These are phyloP conservation scores for Trichoderma lentiforme DNA, from an alignment of 2,329 filamentous ascomycete species.

Conservation along the genomic window DNA sequence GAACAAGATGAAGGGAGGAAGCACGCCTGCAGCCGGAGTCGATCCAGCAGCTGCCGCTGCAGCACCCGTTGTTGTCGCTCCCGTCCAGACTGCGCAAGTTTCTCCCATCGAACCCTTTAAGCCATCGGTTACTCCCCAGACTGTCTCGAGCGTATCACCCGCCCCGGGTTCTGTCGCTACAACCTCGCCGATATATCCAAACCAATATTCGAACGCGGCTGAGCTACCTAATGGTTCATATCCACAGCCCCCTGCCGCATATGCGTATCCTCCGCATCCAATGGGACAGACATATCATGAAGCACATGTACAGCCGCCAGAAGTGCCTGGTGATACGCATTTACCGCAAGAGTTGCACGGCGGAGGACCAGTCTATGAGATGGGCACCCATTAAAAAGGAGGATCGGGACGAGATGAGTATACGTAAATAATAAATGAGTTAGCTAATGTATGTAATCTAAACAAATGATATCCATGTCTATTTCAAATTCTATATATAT, in stretches of 20 bases:
- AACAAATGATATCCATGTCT: constrained; percentile 9
- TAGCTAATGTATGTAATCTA: neutral
- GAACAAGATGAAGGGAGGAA: constrained; percentile 2
- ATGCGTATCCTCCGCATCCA: neutral
- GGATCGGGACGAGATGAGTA: neutral
- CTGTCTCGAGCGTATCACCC: neutral
- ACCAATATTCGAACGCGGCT: neutral
- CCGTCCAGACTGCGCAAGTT: neutral
- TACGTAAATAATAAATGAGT: neutral
- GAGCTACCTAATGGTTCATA: constrained; percentile 1
- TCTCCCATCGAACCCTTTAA: neutral
- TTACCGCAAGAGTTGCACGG: constrained; percentile 9
- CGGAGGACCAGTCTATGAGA: neutral
- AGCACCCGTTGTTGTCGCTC: neutral
- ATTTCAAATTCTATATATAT: neutral
- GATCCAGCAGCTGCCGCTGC: neutral
- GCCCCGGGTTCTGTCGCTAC: neutral
- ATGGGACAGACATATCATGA: constrained; percentile 8
- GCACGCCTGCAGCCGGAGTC: neutral
- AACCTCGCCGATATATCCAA: neutral
- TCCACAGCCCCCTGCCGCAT: neutral
- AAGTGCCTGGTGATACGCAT: constrained; percentile 6
- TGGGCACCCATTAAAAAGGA: neutral
- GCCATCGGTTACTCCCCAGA: neutral
- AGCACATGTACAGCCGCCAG: neutral